These are phyloP conservation scores for Hygrocybe coccinea DNA, from an alignment of 768 basidiomycete species.

Conservation along the genomic window DNA sequence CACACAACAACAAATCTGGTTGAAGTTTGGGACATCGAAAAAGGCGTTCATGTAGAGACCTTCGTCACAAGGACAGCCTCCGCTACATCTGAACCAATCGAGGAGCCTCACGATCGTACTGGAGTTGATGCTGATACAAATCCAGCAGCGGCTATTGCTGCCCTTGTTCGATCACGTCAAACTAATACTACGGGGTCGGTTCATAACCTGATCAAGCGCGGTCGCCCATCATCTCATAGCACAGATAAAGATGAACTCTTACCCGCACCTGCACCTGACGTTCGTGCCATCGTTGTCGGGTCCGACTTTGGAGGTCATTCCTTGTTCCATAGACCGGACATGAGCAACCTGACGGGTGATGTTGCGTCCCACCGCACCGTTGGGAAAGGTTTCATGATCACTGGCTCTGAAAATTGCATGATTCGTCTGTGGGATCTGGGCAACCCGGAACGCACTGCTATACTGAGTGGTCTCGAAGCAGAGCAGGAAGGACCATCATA, in stretches of 20 bases:
- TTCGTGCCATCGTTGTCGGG: constrained; percentile 67
- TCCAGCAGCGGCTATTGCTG: constrained; percentile 72
- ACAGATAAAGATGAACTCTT: constrained; percentile 32
- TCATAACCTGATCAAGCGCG: constrained; percentile 26
- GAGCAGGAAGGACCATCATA: constrained; percentile 75
- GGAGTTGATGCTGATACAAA: constrained; percentile 55
- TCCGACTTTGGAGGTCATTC: constrained; percentile 73
- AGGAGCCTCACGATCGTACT: constrained; percentile 48
- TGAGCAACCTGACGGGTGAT: constrained; percentile 41
- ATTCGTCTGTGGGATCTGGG: constrained; percentile 86
- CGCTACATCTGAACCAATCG: constrained; percentile 41
- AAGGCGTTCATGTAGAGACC: constrained; percentile 70
- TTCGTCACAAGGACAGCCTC: constrained; percentile 56
- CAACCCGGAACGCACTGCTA: constrained; percentile 62
- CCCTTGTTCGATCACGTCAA: constrained; percentile 69
- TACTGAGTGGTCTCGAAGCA: constrained; percentile 73
- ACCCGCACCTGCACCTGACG: constrained; percentile 54
- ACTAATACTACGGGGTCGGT: constrained; percentile 11
- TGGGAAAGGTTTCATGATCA: constrained; percentile 70
- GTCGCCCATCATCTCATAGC: constrained; percentile 31
- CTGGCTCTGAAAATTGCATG: constrained; percentile 85
- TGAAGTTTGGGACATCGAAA: constrained; percentile 94
- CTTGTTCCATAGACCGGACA: constrained; percentile 47
- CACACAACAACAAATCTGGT: constrained; percentile 50
- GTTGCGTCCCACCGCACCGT: constrained; percentile 35